Evolutionary conservation across 2,329 filamentous ascomycete genomes (phyloP), one percentile per base, ranked within the genome.

Genomic region (Fusarium burgessii): DNA sequence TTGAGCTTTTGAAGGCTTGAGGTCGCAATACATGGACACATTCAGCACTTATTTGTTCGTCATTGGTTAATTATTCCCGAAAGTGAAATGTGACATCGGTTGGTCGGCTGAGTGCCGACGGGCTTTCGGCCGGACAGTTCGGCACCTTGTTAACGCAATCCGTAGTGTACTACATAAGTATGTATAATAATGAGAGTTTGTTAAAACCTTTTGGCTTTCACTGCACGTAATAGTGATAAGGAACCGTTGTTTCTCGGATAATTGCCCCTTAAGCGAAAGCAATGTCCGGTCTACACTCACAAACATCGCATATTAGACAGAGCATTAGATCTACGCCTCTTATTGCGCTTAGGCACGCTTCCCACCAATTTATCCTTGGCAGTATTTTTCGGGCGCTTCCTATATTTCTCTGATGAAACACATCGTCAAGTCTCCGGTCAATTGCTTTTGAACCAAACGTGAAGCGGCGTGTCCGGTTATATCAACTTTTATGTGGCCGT

Each of bases 201-300:
- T 20, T 20, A 47, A 15, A 11, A 7, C 17, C 2, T 20, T 47
- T 13, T 0, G 15, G 14, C 10, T 18, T 7, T 13, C 2, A 5
- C 3, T 23, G 4, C 1, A 7, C 15, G 8, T 6, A 5, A n/a
- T n/a, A 1, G 4, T n/a, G 3, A 15, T 8, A n/a, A 2, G 0
- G 15, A 35, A 11, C 4, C 6, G 20, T 14, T 4, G 17, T 5
- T 2, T 18, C 0, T n/a, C 4, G 6, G 17, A 8, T 6, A 6
- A 1, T 3, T 25, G 11, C 4, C 32, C 14, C 1, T 15, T 11
- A 3, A 2, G 6, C 6, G 9, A 25, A 14, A 8, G 14, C 33
- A 14, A 7, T 35, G 14, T 35, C 33, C 14, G 10, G 27, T 35
- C 33, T 14, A 15, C 33, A 15, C 1, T 15, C 14, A 15, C 13